Percentiles rank a stretch among this genome's conserved stretches.
Conservation (phyloP, 257 asterid species). For the Solanum habrochaites region DNA sequence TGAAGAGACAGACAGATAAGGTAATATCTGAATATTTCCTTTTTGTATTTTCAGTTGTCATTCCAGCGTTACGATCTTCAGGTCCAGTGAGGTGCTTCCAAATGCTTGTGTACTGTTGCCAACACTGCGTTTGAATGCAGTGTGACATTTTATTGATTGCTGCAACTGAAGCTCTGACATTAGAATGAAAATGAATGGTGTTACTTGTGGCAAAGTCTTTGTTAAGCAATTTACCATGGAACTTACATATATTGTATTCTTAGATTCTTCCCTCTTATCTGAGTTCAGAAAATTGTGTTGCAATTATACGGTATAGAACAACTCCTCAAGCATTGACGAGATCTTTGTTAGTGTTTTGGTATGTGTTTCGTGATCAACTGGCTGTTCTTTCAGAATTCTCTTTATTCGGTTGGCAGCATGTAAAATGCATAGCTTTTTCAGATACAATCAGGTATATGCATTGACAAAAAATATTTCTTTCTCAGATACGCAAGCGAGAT, state of each 20-base stretch:
- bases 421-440: background rate
- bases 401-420: background rate
- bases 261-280: background rate
- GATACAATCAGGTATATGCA: background rate
- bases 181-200: background rate
- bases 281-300: background rate
- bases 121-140: background rate
- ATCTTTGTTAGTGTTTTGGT: background rate
- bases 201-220: background rate
- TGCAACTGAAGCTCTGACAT: background rate
- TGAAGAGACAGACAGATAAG: constrained; percentile 53
- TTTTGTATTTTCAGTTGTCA: background rate
- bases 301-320: background rate
- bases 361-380: background rate
- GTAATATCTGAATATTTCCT: constrained; percentile 15
- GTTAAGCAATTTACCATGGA: background rate
- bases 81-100: background rate
- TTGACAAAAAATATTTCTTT: background rate
- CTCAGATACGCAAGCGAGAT: constrained; percentile 80
- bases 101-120: background rate
- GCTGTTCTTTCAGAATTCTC: background rate
- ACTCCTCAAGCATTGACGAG: background rate
- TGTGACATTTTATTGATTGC: background rate
- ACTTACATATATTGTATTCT: background rate
- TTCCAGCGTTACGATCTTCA: background rate